Percentiles rank a stretch among this genome's conserved stretches.
These are phyloP conservation scores for Withania somnifera DNA, from an alignment of 305 asterid genomes.

Conservation along the genomic window DNA sequence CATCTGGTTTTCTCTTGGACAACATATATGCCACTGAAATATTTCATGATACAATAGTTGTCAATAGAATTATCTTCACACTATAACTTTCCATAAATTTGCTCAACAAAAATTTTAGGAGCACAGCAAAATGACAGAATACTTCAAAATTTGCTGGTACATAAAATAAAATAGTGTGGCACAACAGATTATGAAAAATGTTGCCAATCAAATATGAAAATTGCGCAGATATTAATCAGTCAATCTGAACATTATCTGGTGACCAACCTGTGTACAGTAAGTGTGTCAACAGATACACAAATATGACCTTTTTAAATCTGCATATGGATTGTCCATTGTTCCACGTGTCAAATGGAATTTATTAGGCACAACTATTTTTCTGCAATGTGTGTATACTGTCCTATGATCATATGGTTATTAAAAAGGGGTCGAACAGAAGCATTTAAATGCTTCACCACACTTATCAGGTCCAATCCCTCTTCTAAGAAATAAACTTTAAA, in stretches of 20 bases:
- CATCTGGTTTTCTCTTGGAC: constrained; percentile 91
- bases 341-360: background rate
- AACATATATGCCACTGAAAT: constrained; percentile 83
- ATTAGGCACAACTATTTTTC: background rate
- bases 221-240: background rate
- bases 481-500: background rate
- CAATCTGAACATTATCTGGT: background rate
- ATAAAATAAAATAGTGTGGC: background rate
- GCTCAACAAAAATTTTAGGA: background rate
- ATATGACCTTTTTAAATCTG: background rate
- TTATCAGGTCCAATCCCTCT: background rate
- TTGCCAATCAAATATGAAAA: background rate
- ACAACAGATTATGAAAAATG: background rate
- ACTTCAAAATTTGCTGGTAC: background rate
- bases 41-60: constrained; percentile 2
- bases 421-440: background rate
- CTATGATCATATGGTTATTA: background rate
- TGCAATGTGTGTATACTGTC: background rate
- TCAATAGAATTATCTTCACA: background rate
- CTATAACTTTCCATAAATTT: background rate
- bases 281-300: background rate
- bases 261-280: background rate
- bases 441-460: background rate
- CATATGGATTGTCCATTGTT: background rate
- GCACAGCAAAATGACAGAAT: background rate